Evolutionary conservation across 805 yeast genomes (phyloP).

Genomic region (Teunomyces pallodes): DNA sequence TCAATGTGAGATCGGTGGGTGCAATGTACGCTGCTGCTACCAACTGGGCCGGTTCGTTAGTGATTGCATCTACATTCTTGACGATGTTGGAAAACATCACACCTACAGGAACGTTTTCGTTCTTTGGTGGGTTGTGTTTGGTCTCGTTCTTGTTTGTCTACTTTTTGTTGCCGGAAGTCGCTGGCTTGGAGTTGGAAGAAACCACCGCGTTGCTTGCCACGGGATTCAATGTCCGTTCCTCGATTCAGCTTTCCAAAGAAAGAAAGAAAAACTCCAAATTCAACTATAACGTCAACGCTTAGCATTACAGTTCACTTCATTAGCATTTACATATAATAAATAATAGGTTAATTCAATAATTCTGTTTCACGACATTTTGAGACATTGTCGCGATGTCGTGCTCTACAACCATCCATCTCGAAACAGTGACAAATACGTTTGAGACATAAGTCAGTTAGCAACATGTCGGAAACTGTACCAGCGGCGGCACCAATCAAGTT

Average conservation of each 20-base stretch:
- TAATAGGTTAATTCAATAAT: background rate
- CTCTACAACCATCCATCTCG: too few species aligned
- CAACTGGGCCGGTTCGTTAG: constrained; percentile 93
- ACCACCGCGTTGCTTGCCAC: constrained; percentile 75
- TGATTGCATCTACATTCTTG: constrained; percentile 86
- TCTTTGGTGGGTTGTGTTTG: constrained; percentile 80
- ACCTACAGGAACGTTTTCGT: constrained; percentile 91
- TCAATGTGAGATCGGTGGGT: constrained; percentile 85
- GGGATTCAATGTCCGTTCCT: constrained; percentile 78
- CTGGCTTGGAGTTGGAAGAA: constrained; percentile 88
- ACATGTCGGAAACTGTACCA: background rate
- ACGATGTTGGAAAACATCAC: constrained; percentile 93
- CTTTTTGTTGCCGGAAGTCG: constrained; percentile 89
- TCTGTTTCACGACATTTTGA: background rate
- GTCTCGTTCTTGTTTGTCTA: constrained; percentile 70
- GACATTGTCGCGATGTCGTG: background rate
- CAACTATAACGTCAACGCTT: background rate
- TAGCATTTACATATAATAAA: background rate
- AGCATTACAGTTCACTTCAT: background rate
- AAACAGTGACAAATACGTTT: too few species aligned
- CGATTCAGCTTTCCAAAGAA: constrained; percentile 35
- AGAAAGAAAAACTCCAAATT: constrained; percentile 22
- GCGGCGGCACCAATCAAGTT: background rate
- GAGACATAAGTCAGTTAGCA: too few species aligned
- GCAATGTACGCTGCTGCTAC: constrained; percentile 87